Evolutionary conservation across 169 alveolate genomes (phyloP).

Genomic region (Cryptosporidium viatorum): DNA sequence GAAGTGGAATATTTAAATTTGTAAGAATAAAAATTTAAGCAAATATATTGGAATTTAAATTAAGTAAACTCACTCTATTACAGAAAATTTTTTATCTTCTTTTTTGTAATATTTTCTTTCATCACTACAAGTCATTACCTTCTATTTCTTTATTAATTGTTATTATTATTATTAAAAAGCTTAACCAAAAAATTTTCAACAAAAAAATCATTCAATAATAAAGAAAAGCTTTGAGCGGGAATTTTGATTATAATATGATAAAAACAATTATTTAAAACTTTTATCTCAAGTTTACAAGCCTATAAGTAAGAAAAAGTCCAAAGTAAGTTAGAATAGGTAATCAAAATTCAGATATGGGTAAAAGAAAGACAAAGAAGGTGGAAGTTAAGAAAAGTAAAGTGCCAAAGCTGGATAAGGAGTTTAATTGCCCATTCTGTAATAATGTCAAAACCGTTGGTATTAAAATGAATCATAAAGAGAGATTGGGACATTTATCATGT

Average conservation of each 20-base stretch:
- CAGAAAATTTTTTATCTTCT: background rate
- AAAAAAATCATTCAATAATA: background rate
- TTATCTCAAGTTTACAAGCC: background rate
- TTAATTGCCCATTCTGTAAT: conserved; percentile 95
- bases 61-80: conserved; percentile 10
- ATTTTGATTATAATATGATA: background rate
- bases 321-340: background rate
- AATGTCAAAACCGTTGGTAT: conserved; percentile 91
- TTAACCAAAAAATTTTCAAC: background rate
- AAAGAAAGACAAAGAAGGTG: conserved; percentile 83
- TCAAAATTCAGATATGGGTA: conserved; percentile 82
- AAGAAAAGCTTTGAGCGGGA: background rate
- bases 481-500: conserved; percentile 83
- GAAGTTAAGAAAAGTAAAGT: conserved; percentile 80
- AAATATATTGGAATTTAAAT: background rate
- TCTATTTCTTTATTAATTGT: background rate
- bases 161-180: background rate
- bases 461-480: conserved; percentile 82
- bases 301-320: background rate
- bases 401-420: conserved; percentile 91
- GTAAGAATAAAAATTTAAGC: background rate
- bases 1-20: background rate
- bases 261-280: background rate
- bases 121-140: background rate
- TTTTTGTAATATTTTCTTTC: background rate